phyloP scores from a whole-genome alignment of 2,329 filamentous ascomycete genomes.

The Trichoderma afroharzianum region DNA sequence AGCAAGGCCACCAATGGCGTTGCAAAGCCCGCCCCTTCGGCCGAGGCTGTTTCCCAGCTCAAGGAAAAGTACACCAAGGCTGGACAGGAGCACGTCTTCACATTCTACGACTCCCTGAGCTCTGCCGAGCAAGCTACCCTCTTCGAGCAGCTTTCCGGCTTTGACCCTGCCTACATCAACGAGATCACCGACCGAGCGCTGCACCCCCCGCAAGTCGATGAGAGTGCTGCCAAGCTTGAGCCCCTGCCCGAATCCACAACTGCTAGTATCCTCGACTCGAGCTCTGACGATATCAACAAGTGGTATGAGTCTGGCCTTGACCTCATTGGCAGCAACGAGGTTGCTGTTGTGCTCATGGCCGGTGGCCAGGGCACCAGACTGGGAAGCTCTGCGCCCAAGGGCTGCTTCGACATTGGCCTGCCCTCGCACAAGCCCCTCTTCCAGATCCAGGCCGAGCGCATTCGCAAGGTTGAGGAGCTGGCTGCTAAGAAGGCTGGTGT shows the following conservation, averaged over 20 bases:
- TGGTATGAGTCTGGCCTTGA: conserved; percentile 86
- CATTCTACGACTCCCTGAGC: conserved; percentile 77
- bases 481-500: conserved; percentile 64
- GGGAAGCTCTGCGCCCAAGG: conserved; percentile 93
- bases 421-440: conserved; percentile 93
- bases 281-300: conserved; percentile 68
- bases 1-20: conserved; percentile 32
- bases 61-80: conserved; percentile 71
- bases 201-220: conserved; percentile 65
- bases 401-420: conserved; percentile 94
- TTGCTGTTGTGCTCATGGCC: conserved; percentile 91
- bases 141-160: conserved; percentile 74
- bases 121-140: conserved; percentile 70
- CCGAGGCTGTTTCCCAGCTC: conserved; percentile 64
- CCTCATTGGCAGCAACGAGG: conserved; percentile 70
- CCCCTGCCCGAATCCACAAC: conserved; percentile 82
- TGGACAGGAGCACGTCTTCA: conserved; percentile 75
- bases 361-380: conserved; percentile 94
- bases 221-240: conserved; percentile 61
- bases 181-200: conserved; percentile 78
- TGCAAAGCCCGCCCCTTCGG: conserved; percentile 47
- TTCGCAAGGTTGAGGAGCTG: conserved; percentile 78
- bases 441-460: conserved; percentile 95
- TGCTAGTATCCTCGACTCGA: conserved; percentile 88
- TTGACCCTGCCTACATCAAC: conserved; percentile 86